phyloP scores from a whole-genome alignment of 1,139 yeast species.

The Lodderomyces metapsilosis region DNA sequence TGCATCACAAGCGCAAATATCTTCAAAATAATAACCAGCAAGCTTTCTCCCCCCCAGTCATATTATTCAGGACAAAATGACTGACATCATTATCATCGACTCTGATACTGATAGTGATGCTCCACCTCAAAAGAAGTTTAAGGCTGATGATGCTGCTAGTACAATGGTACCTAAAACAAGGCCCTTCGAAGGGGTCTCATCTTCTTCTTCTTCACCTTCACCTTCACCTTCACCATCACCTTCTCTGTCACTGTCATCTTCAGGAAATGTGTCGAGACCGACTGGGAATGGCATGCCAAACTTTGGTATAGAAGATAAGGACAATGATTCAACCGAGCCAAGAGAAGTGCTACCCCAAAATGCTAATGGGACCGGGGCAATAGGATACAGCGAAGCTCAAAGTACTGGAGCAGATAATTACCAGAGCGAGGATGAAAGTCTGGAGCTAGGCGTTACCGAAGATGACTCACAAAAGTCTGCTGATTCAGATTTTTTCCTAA shows the following conservation, averaged over 20 bases:
- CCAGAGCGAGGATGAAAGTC: constrained; percentile 12
- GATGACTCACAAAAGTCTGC: not conserved
- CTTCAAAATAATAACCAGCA: too few species aligned
- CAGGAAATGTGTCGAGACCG: not conserved
- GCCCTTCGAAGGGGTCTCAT: constrained; percentile 12
- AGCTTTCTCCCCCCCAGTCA: too few species aligned
- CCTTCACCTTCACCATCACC: not conserved
- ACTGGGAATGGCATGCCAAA: not conserved
- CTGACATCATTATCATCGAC: constrained; percentile 19
- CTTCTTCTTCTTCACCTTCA: constrained; percentile 10
- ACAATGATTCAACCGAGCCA: too few species aligned
- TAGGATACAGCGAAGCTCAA: too few species aligned
- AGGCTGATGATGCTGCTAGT: constrained; percentile 6
- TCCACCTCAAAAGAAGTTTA: constrained; percentile 13
- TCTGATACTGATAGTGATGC: constrained; percentile 18
- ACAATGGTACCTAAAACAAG: not conserved
- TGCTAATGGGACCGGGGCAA: not conserved
- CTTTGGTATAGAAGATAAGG: not conserved
- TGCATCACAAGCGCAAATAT: not conserved
- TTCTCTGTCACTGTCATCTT: not conserved
- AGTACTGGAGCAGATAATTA: not conserved
- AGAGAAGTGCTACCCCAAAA: too few species aligned
- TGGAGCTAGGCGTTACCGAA: constrained; percentile 12
- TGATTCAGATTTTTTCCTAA: not conserved
- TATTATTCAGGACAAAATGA: not conserved